Conservation (phyloP, 1,139 yeast species). For the Pneumocystis canis region DNA sequence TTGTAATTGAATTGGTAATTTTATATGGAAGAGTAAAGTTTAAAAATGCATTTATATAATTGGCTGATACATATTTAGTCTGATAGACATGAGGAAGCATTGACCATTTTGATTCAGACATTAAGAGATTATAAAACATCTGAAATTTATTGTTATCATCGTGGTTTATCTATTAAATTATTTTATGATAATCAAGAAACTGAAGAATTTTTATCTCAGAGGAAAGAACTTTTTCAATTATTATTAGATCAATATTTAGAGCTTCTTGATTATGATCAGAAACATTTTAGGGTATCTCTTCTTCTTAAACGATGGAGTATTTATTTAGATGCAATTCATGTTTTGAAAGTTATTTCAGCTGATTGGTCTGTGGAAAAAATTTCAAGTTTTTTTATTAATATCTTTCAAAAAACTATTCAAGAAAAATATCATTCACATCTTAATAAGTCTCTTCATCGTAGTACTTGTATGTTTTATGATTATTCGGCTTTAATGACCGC, state of each 20-base stretch:
- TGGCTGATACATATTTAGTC: conserved; percentile 12
- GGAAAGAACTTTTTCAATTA: conserved; percentile 20
- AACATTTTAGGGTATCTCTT: conserved; percentile 19
- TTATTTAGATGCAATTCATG: conserved; percentile 19
- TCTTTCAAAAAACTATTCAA: conserved; percentile 14
- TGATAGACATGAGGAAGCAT: conserved; percentile 22
- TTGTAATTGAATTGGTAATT: conserved; percentile 24
- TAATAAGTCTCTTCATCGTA: conserved; percentile 4
- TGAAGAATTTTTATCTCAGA: conserved; percentile 9
- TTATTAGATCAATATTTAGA: conserved; percentile 21
- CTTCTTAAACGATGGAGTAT: conserved; percentile 24
- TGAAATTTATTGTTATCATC: conserved; percentile 23
- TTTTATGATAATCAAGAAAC: conserved; percentile 6
- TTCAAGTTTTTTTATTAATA: conserved; percentile 19
- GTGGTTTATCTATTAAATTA: conserved; percentile 13
- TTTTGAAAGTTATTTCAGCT: conserved; percentile 22
- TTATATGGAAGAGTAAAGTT: conserved; percentile 19
- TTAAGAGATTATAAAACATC: conserved; percentile 26
- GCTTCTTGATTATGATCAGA: conserved; percentile 18
- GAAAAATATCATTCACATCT: conserved; percentile 15
- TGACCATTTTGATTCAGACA: conserved; percentile 23
- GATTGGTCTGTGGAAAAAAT: conserved; percentile 26
- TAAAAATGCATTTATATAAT: neutral
- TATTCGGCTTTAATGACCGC: neutral
- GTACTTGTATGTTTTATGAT: neutral